Evolutionary conservation across 345 rosid species (phyloP).

Genomic region (Schrenkiella parvula): DNA sequence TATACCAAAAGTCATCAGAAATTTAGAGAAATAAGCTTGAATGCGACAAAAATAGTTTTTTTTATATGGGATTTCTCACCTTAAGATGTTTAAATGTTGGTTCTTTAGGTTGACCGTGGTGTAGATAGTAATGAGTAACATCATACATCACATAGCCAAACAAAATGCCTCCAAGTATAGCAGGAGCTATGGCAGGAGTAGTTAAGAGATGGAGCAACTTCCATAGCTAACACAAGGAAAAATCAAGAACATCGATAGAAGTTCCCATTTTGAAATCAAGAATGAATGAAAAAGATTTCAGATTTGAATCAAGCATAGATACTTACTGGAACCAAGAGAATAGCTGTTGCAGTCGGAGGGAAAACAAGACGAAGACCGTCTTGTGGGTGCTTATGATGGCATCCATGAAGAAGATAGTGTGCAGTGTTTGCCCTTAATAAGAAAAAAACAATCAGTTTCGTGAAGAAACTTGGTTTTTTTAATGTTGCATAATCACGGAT

Average conservation of each 20-base stretch:
- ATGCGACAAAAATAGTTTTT: not conserved
- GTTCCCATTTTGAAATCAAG: not conserved
- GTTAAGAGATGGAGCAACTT: constrained; percentile 41
- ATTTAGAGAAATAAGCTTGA: not conserved
- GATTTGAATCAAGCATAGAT: not conserved
- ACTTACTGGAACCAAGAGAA: constrained; percentile 62
- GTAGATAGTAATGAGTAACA: constrained; percentile 64
- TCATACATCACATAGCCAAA: constrained; percentile 71
- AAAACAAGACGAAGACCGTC: constrained; percentile 82
- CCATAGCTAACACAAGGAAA: constrained; percentile 44
- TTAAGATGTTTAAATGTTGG: constrained; percentile 46
- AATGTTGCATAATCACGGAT: not conserved
- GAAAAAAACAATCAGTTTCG: not conserved
- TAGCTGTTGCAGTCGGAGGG: constrained; percentile 78
- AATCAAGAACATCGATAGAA: not conserved
- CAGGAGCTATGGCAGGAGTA: constrained; percentile 55
- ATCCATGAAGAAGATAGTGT: constrained; percentile 87
- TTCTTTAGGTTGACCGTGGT: constrained; percentile 63
- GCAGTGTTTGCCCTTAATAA: constrained; percentile 61
- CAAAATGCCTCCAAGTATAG: constrained; percentile 61
- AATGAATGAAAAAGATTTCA: not conserved
- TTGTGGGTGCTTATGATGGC: constrained; percentile 91
- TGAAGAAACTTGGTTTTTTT: not conserved
- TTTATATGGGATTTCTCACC: constrained; percentile 31
- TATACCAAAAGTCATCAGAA: constrained; percentile 13